phyloP scores from a whole-genome alignment of 2,329 filamentous ascomycete genomes.

The Trichoderma cornu-damae region DNA sequence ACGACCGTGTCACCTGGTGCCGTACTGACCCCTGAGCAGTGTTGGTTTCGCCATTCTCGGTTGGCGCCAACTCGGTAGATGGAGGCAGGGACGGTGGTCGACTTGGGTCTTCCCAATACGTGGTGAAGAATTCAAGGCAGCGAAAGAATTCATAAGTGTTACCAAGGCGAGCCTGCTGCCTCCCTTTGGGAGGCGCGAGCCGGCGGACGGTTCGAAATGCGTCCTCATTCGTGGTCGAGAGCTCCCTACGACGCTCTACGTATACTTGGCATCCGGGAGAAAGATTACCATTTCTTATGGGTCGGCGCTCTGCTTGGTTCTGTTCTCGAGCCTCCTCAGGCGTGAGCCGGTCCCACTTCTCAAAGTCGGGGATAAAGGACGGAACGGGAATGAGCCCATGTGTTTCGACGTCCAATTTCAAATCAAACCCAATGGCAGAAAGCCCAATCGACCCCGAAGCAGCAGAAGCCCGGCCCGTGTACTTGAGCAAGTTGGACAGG shows the following conservation, averaged over 20 bases:
- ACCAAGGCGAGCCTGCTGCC: conserved; percentile 50
- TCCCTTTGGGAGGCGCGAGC: conserved; percentile 50
- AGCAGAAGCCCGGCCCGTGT: conserved; percentile 45
- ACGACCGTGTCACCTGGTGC: conserved; percentile 38
- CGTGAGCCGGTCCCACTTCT: conserved; percentile 46
- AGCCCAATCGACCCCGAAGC: conserved; percentile 43
- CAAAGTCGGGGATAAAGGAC: conserved; percentile 49
- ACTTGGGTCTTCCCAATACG: conserved; percentile 60
- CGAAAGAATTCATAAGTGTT: conserved; percentile 64
- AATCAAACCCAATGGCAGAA: conserved; percentile 52
- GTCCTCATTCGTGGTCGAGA: conserved; percentile 51
- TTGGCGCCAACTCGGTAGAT: conserved; percentile 30
- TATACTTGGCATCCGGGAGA: conserved; percentile 56
- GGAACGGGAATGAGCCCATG: conserved; percentile 51
- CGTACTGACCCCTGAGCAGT: neutral
- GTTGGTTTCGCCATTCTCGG: conserved; percentile 20
- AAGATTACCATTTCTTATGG: conserved; percentile 48
- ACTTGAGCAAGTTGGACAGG: conserved; percentile 48
- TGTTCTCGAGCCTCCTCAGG: conserved; percentile 45
- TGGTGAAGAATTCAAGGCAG: conserved; percentile 53
- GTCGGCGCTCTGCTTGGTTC: conserved; percentile 45
- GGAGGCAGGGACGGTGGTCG: conserved; percentile 30
- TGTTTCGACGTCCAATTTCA: conserved; percentile 46
- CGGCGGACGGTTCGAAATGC: conserved; percentile 59
- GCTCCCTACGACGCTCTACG: conserved; percentile 53